Evolutionary conservation across 176 grass and related monocot species (phyloP), one percentile per base, ranked within the genome.

Genomic region (Canna indica): DNA sequence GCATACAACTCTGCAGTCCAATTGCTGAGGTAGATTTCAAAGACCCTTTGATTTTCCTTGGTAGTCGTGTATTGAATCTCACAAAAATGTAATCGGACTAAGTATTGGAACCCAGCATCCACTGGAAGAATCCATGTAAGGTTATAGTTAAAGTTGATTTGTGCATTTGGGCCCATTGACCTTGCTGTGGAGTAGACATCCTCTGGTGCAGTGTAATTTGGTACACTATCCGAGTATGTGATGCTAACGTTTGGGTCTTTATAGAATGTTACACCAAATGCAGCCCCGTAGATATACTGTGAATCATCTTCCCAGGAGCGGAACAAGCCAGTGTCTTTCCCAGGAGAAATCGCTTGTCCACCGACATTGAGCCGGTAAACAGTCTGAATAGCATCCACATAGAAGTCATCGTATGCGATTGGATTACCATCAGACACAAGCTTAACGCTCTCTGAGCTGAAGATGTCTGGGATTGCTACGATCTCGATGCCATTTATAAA

Each of bases 401-500:
- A 83, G 3, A 96, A 42, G 0, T 39, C 2, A 69, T n/a, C n/a
- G n/a, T 57, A 96, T 2, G 7, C 62, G 0, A 16, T 33, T 36
- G 84, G 59, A 63, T 38, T 78, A 52, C 80, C 69, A 2, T 70
- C 91, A 13, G 10, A 59, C 77, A 84, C 3, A 16, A 76, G 74
- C 68, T 52, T 50, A 65, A 0, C 11, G 3, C 26, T 20, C 14
- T 26, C 3, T 18, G 30, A 35, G 62, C 33, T 65, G 41, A 95
- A 95, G 68, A 95, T 83, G 47, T 88, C 82, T 0, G 91, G 91
- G 20, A 81, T 85, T 32, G 84, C 81, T 47, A 95, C 91, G 50
- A 95, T 86, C 82, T 95, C 91, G 67, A 95, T 95, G 27, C 91
- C 91, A 44, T 95, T 95, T 64, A 95, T 32, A 76, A 95, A 95